Evolutionary conservation across 257 asterid species (phyloP), one percentile per base, ranked within the genome.

Genomic region (Asclepias syriaca): DNA sequence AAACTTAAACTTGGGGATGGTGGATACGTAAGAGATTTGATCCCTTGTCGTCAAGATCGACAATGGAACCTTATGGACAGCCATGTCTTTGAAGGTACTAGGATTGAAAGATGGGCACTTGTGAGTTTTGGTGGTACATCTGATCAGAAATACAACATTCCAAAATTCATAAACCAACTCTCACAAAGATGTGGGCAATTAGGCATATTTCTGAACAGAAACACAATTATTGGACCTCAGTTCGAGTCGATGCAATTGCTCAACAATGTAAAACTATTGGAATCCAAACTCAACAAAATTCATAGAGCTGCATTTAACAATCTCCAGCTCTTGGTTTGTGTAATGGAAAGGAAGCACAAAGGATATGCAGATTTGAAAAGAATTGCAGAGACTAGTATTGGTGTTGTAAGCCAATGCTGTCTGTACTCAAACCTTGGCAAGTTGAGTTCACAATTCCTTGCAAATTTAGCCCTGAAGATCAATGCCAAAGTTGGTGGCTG

Each of bases 361-460:
- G 99, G 99, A 7, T 95, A 95, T 3, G 99, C 89, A 0, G 99
- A 95, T 75, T 82, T 95, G 84, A 95, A 95, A 70, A 81, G 99
- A 63, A 90, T 95, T 0, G 88, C 98, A 1, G 99, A 95, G 83
- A 91, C 99, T 10, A 70, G 82, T 27, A 84, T 95, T 2, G 99
- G 99, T 0, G 73, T 95, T 2, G 82, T 95, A 14, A 92, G 89
- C 81, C 99, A 95, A 48, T 95, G 99, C 76, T 95, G 99, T 73
- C 78, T 95, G 75, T 95, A 90, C 59, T 71, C 87, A 0, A 95
- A 95, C 73, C 89, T 95, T 39, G 84, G 69, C 65, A 88, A 86
- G 76, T 74, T 65, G 50, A 86, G 84, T 51, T 88, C 99, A 0
- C 98, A 91, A 66, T 92, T 92, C 66, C 86, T 95, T 1, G 90